Evolutionary conservation across 441 rosid genomes (phyloP).

Genomic region (Flueggea neowawraea): DNA sequence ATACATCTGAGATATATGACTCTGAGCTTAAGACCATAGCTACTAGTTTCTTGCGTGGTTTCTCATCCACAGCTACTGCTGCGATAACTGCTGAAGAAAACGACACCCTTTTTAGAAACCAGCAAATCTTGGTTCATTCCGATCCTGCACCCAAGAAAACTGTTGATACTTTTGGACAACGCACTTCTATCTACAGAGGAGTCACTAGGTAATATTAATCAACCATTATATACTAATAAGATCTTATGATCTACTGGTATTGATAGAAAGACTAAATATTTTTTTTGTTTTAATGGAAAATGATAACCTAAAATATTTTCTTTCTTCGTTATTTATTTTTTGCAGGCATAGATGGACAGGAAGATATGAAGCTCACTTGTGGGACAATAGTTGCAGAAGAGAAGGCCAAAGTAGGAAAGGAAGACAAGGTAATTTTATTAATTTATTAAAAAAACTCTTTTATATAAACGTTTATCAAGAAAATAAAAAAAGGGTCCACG

Average conservation of each 20-base stretch:
- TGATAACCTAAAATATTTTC: too few relatives aligned
- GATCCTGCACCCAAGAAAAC: slow-evolving; percentile 51
- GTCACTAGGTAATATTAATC: slow-evolving; percentile 62
- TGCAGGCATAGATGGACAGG: slow-evolving; percentile 95
- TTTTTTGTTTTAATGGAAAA: too few relatives aligned
- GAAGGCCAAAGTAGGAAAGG: slow-evolving; percentile 98
- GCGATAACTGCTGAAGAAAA: too few relatives aligned
- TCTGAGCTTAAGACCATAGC: slow-evolving; percentile 79
- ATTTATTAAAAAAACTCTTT: too few relatives aligned
- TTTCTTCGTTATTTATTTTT: neutral
- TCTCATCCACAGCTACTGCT: too few relatives aligned
- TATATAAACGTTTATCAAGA: too few relatives aligned
- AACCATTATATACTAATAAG: neutral
- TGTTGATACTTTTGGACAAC: slow-evolving; percentile 80
- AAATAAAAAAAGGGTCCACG: too few relatives aligned
- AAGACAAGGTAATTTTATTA: slow-evolving; percentile 67
- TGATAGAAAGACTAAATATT: too few relatives aligned
- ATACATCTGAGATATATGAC: slow-evolving; percentile 41
- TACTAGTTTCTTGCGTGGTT: slow-evolving; percentile 64
- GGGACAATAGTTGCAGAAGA: slow-evolving; percentile 97
- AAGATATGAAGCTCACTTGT: slow-evolving; percentile 93
- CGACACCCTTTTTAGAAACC: slow-evolving; percentile 6
- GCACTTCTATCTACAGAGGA: slow-evolving; percentile 91
- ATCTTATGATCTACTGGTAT: too few relatives aligned
- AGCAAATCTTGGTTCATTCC: slow-evolving; percentile 15